phyloP scores from a whole-genome alignment of 2,329 filamentous ascomycete species.

The Trichoderma asperellum region DNA sequence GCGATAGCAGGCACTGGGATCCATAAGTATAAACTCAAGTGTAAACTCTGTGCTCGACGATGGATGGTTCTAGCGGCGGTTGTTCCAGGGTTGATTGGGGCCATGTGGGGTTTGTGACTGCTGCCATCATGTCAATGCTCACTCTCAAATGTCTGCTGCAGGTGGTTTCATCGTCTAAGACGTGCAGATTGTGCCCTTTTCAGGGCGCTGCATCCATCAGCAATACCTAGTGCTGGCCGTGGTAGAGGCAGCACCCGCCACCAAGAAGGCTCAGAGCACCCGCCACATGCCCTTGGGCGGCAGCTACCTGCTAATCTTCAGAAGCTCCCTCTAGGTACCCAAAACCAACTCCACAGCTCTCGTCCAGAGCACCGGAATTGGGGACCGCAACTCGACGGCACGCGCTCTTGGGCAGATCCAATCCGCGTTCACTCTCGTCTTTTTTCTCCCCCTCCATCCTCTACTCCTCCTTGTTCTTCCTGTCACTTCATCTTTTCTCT shows the following conservation, averaged over 20 bases:
- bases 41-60: constrained; percentile 6
- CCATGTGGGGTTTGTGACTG: background rate
- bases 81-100: background rate
- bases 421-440: constrained; percentile 17
- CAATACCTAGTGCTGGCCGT: background rate
- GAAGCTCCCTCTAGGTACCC: background rate
- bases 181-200: background rate
- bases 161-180: background rate
- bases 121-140: background rate
- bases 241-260: background rate
- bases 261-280: background rate
- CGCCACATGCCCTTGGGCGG: background rate
- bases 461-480: background rate
- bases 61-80: background rate
- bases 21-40: constrained; percentile 9
- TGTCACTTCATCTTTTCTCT: background rate
- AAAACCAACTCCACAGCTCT: constrained; percentile 22
- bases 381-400: constrained; percentile 6
- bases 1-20: background rate
- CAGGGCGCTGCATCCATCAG: background rate
- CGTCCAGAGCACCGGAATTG: constrained; percentile 23
- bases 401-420: constrained; percentile 24
- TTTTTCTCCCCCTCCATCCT: background rate
- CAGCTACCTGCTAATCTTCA: background rate
- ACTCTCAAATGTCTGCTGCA: background rate